Base-by-base conservation (phyloP, 148 eudicot species). In the Hydrangea macrophylla region DNA sequence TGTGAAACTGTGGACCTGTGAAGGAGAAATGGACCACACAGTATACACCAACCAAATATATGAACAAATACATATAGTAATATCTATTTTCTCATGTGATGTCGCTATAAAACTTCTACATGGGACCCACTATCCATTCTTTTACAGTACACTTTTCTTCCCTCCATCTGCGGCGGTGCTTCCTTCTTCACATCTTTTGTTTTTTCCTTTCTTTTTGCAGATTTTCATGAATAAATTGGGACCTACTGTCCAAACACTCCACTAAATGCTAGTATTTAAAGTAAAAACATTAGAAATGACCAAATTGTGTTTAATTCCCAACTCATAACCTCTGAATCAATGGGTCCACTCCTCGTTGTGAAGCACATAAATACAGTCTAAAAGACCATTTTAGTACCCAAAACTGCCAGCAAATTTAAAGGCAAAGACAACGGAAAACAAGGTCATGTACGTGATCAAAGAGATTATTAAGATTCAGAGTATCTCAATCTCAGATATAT, bases 91-190 rank as follows among this genome's bases (percentile, higher is more conserved):
- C 28, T 27, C 51, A 13, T 39, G 22, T 37, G 51, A 42, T 7
- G 27, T 40, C 28, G 7, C 18, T 11, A 1, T 11, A 39, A 37
- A 62, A 24, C 17, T 23, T 25, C 31, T 8, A 13, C 32, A 22
- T 39, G 51, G 70, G 59, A 51, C 70, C 58, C 70, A 9, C 45
- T 8, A n/a, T 9, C 33, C 9, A 7, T 25, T 25, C n/a, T n/a
- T 40, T 3, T 33, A n/a, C 33, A 26, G 24, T 2, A 28, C 20
- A 6, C 18, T 17, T 26, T 55, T 55, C 51, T 26, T 25, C 24
- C 71, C 71, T 68, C 9, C 62, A 68, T 68, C 71, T 56, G 27
- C 71, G 71, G 62, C 63, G 71, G 26, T 26, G 25, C 51, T 56
- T 68, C 62, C 62, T n/a, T 57, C 55, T 42, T 31, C 18, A 23